Base-by-base conservation (phyloP, 2,329 filamentous ascomycete genomes). In the Neopestalotiopsis clavispora region DNA sequence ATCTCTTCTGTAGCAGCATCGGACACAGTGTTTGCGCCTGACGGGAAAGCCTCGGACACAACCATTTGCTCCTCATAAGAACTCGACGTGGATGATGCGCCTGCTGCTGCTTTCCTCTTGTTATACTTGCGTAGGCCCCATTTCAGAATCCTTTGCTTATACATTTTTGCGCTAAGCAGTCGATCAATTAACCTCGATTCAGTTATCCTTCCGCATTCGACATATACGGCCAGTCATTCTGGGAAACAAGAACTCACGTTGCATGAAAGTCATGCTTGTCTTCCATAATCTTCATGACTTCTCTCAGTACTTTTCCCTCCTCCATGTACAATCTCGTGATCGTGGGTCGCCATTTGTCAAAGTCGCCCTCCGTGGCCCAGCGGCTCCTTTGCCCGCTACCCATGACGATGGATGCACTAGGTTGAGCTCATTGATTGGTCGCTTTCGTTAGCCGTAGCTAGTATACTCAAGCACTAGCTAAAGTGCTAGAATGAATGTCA, bases 281-380 rank as follows among this genome's bases (percentile, higher is more conserved):
- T 40, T 56, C 59, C 66, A 68, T 68, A 10, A 68, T 64, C 17
- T 57, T 23, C 32, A 63, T 56, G 45, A 64, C 59, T 7, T 68
- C 66, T 23, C 40, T 34, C 42, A 68, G 40, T 1, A 23, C 59
- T n/a, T 42, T 40, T 3, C 40, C 32, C 17, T 68, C 66, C n/a
- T 64, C 66, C 42, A 68, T 68, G 49, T 68, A 68, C 17, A 68
- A 59, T 14, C 57, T 62, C 38, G 57, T 61, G 59, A 68, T 68
- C 20, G 30, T 38, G 14, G 20, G 32, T 4, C 66, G 66, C 42
- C 57, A 68, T 38, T 58, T 52, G 10, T 68, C 66, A 30, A 63
- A 68, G 32, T 68, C 66, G n/a, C 32, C 45, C 12, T 23, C 20
- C 30, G 66, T 63, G 10, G 66, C 66, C 66, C 66, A 68, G 28